These are phyloP conservation scores for Nannochloris sp. DNA, from an alignment of 139 green algal genomes.

Conservation along the genomic window DNA sequence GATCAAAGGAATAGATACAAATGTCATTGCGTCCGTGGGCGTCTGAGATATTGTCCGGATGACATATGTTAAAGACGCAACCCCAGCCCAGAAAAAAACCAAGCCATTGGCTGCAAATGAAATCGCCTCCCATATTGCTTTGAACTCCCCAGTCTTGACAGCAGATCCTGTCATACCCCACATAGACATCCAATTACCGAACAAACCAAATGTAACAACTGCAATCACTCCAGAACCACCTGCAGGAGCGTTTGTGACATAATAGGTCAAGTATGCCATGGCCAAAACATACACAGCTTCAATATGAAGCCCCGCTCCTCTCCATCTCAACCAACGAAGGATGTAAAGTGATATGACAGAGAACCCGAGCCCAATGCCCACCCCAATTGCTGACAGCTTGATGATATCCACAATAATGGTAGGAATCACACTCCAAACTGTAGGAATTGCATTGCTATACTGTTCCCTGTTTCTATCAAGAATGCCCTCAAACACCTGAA, in stretches of 20 bases:
- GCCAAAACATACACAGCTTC: constrained; percentile 64
- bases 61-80: constrained; percentile 67
- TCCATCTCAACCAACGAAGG: constrained; percentile 42
- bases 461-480: constrained; percentile 16
- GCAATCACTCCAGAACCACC: constrained; percentile 57
- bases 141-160: constrained; percentile 17
- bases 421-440: constrained; percentile 21
- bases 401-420: constrained; percentile 20
- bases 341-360: constrained; percentile 34
- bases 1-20: constrained; percentile 32
- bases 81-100: constrained; percentile 83
- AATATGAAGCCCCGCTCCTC: constrained; percentile 23
- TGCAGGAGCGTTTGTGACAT: constrained; percentile 50
- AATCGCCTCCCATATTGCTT: constrained; percentile 38
- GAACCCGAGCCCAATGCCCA: constrained; percentile 46
- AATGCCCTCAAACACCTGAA: constrained; percentile 58
- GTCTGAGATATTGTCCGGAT: constrained; percentile 27
- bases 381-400: constrained; percentile 34
- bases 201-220: constrained; percentile 79
- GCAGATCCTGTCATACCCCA: constrained; percentile 39
- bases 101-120: constrained; percentile 51
- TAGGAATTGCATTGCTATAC: background rate
- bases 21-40: constrained; percentile 11
- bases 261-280: constrained; percentile 67
- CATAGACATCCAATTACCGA: constrained; percentile 59